Evolutionary conservation across 2,329 filamentous ascomycete species (phyloP), one percentile per base, ranked within the genome.

Genomic region (Cordyceps tenuipes): DNA sequence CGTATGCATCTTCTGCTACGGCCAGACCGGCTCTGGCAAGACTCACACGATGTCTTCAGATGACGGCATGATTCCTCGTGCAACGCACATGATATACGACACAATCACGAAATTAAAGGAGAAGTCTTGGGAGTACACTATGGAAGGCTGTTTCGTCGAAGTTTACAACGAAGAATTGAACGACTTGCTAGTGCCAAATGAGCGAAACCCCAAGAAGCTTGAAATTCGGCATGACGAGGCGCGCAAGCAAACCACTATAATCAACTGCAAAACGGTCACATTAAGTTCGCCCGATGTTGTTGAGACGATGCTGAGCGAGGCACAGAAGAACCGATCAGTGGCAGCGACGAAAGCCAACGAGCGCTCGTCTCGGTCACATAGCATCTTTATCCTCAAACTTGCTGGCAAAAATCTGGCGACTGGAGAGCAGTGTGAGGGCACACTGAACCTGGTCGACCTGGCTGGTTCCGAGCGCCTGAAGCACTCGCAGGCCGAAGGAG

Each of bases 161-260:
- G 94, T 99, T 6, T 99, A 99, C 82, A 97, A 99, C 64, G 94
- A 99, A 71, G 94, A 95, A 63, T 81, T 99, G 64, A 91, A 97
- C 70, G 94, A 99, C 71, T 76, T 99, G 15, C 82, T 99, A 13
- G 76, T 77, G 0, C 73, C 79, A 1, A 71, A 71, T 49, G 73
- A 77, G 3, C 83, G 87, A 0, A 86, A 88, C 59, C 82, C 66
- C 2, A 90, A 88, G 75, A 96, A 90, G 75, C 87, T 93, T 54
- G 90, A 96, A 67, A 93, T 97, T 61, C 85, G 89, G 2, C 94
- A 97, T 66, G 93, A 97, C 68, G 84, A 91, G 47, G 76, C 80
- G 41, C 89, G 87, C 66, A 90, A 90, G 75, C 89, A 91, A 71
- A 97, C 92, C 0, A 87, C 80, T 0, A 88, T 97, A 43, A 82